Evolutionary conservation across 306 rosid species (phyloP), one percentile per base, ranked within the genome.

Genomic region (Neltuma alba): DNA sequence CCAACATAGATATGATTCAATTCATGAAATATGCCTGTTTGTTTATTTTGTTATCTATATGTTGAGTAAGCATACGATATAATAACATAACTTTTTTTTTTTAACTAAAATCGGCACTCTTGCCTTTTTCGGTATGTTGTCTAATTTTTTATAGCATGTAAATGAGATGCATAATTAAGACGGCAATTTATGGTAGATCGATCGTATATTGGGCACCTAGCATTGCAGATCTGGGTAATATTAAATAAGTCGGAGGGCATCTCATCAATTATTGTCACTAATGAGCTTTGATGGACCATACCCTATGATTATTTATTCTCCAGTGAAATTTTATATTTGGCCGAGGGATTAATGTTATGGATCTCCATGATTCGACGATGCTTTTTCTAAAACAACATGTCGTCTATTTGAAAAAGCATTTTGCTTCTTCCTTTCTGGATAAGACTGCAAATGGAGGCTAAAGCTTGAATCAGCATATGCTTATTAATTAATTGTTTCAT

Each of bases 271-370:
- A 77, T 58, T 68, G 37, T 72, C 78, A 31, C 57, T 37, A 61
- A 79, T 64, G 52, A 77, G 70, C 75, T 85, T 73, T 15, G 38
- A 60, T 77, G 88, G 88, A 67, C 78, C 83, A 77, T 72, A 38
- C 20, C 83, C 52, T 74, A 73, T 60, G 74, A 67, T 77, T 73
- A 67, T 58, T 71, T 81, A 47, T 34, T 74, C 65, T 14, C 70
- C 63, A 27, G 33, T 55, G 50, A 55, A 65, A 21, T 80, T 78
- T 76, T 74, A 62, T 70, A 81, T 67, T 57, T 67, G 38, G 72
- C 25, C 48, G 44, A 62, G 76, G 55, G 52, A 75, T 11, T 40
- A 80, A 8, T 7, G 36, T 42, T 3, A 20, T 16, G 57, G 12
- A 20, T 70, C 57, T 60, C 71, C 4, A 25, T 20, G 70, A 73